Base-by-base conservation (phyloP, 495 filamentous ascomycete genomes). In the Friedmanniomyces simplex region DNA sequence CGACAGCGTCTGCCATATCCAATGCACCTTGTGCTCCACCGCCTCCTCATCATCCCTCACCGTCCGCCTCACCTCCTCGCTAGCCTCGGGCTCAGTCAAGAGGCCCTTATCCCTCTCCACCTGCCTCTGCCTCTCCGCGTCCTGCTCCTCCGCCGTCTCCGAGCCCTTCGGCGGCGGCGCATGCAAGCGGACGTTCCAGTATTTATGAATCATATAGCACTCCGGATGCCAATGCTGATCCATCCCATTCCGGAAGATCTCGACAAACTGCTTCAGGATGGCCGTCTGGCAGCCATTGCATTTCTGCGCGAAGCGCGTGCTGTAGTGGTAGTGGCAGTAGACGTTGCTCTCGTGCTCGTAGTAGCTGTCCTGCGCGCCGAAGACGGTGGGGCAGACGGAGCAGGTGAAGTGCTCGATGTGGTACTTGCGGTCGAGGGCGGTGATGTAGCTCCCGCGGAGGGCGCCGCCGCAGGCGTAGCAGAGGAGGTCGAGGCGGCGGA, bases 201-300 rank as follows among this genome's bases (percentile, higher is more conserved):
- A 99, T 68, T 99, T 99, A 71, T 99, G 94, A 43, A 99, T 99
- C 93, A 97, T 99, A 69, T 99, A 99, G 71, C 94, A 99, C 69
- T 99, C 94, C 2, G 94, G 94, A 67, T 99, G 94, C 94, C 94
- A 99, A 65, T 99, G 94, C 68, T 99, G 94, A 67, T 97, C 95
- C 67, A 94, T 84, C 0, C 93, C 91, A 69, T 97, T 96, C 50
- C 94, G 82, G 71, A 90, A 97, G 58, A 99, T 96, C 71, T 99
- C 93, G 25, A 99, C 94, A 66, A 99, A 99, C 67, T 99, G 94
- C 72, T 99, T 99, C 21, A 99, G 76, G 55, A 99, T 99, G n/a
- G 93, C 86, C 5, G 89, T 96, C 60, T 95, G 89, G 67, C 94
- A 99, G 34, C 94, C 94, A 69, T 89, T 94, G 69, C 94, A 99